phyloP scores from a whole-genome alignment of 139 green algal species.

The Coccomyxa sp. region DNA sequence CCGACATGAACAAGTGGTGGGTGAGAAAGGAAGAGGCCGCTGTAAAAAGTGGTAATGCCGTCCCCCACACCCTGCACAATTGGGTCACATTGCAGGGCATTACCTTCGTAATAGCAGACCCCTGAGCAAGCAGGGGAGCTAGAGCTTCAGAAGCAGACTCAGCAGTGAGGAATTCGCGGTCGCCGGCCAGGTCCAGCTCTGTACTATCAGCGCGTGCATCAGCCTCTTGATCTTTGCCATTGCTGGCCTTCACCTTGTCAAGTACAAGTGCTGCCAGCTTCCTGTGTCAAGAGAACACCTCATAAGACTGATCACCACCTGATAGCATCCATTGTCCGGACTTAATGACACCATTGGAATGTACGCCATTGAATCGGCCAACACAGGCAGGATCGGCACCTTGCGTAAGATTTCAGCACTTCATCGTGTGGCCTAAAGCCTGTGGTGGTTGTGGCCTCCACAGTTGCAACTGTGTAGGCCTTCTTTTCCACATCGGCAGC shows the following conservation, averaged over 20 bases:
- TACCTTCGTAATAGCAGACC: slow-evolving; percentile 55
- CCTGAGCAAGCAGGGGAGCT: slow-evolving; percentile 55
- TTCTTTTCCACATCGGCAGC: slow-evolving; percentile 64
- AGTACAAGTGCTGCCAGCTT: slow-evolving; percentile 71
- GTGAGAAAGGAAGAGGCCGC: background rate
- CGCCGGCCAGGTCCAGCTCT: slow-evolving; percentile 72
- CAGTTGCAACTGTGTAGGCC: slow-evolving; percentile 74
- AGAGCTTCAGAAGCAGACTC: slow-evolving; percentile 65
- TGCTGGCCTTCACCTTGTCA: slow-evolving; percentile 20
- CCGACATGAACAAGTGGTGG: background rate
- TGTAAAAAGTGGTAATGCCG: background rate
- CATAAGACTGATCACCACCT: background rate
- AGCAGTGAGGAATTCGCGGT: slow-evolving; percentile 78
- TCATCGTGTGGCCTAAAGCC: slow-evolving; percentile 51
- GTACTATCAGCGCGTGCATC: background rate
- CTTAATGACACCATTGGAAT: background rate
- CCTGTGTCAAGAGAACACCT: slow-evolving; percentile 18
- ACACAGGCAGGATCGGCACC: background rate
- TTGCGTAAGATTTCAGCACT: slow-evolving; percentile 40
- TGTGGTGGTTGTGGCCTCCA: slow-evolving; percentile 75
- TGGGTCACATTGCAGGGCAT: background rate
- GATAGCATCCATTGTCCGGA: background rate
- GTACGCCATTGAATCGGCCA: background rate
- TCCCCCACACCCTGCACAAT: background rate
- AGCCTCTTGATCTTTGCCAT: background rate